Evolutionary conservation across 139 green algal species (phyloP).

Genomic region (Chlamydomonas incerta): DNA sequence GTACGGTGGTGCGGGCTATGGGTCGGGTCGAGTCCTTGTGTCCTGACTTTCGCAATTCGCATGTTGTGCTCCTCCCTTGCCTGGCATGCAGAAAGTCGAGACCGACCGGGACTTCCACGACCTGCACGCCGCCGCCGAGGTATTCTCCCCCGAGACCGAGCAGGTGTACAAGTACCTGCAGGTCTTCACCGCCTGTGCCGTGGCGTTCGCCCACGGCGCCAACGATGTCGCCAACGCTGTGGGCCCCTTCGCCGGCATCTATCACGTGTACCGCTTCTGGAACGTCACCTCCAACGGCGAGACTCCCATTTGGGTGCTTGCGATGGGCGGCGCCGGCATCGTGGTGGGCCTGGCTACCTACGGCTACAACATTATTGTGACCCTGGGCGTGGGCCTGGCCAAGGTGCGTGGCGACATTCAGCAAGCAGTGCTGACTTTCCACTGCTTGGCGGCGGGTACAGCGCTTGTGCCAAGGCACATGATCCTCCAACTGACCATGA

Average conservation of each 20-base stretch:
- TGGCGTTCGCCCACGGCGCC: slow-evolving; percentile 59
- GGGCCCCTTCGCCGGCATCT: slow-evolving; percentile 82
- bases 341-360: slow-evolving; percentile 86
- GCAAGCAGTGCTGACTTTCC: too few species aligned
- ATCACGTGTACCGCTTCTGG: slow-evolving; percentile 47
- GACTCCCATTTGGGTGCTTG: slow-evolving; percentile 77
- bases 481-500: too few species aligned
- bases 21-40: too few species aligned
- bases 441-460: too few species aligned
- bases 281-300: slow-evolving; percentile 46
- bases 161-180: slow-evolving; percentile 64
- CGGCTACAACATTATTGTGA: slow-evolving; percentile 55
- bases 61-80: too few species aligned
- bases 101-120: slow-evolving; percentile 10
- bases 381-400: slow-evolving; percentile 34
- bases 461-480: too few species aligned
- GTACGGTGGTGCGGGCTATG: too few species aligned
- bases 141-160: slow-evolving; percentile 83
- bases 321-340: slow-evolving; percentile 81
- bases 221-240: slow-evolving; percentile 89
- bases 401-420: slow-evolving; percentile 27
- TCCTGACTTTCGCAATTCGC: too few species aligned
- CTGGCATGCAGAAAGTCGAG: background rate
- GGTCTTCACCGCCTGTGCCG: slow-evolving; percentile 55
- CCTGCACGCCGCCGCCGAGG: slow-evolving; percentile 57